A percentile compares a stretch with the other conserved stretches of the same genome.
Conservation (phyloP, 2,329 filamentous ascomycete species). For the Hypoxylon sp. region DNA sequence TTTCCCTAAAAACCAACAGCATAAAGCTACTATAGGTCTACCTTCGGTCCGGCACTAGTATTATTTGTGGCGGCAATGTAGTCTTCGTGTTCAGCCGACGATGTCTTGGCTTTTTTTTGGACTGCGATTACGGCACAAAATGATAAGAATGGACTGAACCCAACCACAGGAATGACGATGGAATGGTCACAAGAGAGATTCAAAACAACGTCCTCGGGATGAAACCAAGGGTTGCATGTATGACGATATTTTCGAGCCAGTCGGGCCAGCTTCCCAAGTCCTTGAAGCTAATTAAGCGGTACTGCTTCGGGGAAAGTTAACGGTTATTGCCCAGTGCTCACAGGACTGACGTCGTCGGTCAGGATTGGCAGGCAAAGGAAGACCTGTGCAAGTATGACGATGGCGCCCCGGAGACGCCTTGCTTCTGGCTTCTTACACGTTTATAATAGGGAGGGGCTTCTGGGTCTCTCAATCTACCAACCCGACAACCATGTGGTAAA, state of each 20-base stretch:
- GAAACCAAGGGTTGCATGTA: slow-evolving; percentile 50
- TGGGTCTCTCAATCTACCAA: slow-evolving; percentile 42
- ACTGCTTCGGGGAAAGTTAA: slow-evolving; percentile 41
- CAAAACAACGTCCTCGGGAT: slow-evolving; percentile 45
- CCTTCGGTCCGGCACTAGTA: slow-evolving; percentile 39
- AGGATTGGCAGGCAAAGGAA: slow-evolving; percentile 39
- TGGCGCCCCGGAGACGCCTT: slow-evolving; percentile 25
- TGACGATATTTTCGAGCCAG: slow-evolving; percentile 49
- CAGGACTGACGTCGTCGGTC: slow-evolving; percentile 46
- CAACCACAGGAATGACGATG: slow-evolving; percentile 41
- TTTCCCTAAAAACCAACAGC: slow-evolving; percentile 22
- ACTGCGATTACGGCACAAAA: slow-evolving; percentile 36
- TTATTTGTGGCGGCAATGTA: slow-evolving; percentile 38
- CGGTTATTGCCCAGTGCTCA: slow-evolving; percentile 37
- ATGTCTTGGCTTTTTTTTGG: slow-evolving; percentile 39
- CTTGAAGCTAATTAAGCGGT: slow-evolving; percentile 45
- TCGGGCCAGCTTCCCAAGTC: slow-evolving; percentile 43
- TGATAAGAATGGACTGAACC: slow-evolving; percentile 36
- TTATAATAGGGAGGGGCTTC: slow-evolving; percentile 38
- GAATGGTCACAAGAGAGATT: slow-evolving; percentile 36
- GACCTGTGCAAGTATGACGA: slow-evolving; percentile 43
- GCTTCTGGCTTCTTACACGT: slow-evolving; percentile 29
- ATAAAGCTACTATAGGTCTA: slow-evolving; percentile 8
- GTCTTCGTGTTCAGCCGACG: slow-evolving; percentile 42
- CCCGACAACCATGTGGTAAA: slow-evolving; percentile 31